Conservation (phyloP, 2,329 filamentous ascomycete species). For the Aureobasidium sp. region DNA sequence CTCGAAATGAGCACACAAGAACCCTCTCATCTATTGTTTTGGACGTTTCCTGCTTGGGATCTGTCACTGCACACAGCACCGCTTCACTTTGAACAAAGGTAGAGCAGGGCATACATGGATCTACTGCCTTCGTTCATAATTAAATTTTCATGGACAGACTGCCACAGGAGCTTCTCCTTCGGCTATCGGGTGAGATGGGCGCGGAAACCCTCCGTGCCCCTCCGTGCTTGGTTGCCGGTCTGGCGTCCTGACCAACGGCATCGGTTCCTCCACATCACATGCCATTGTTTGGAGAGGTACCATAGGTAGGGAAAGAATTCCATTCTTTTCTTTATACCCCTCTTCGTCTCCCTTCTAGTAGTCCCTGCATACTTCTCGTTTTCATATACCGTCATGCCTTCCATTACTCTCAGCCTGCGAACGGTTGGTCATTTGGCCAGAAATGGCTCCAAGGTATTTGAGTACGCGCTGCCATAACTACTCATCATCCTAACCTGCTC, state of each 20-base stretch:
- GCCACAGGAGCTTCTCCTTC: background rate
- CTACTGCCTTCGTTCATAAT: no score
- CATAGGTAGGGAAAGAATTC: background rate
- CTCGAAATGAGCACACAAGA: background rate
- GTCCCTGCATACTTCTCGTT: background rate
- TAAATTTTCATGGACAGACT: background rate
- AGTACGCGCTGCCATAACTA: background rate
- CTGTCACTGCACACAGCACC: background rate
- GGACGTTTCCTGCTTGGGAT: background rate
- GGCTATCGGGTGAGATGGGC: background rate
- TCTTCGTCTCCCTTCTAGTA: background rate
- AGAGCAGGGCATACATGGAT: background rate
- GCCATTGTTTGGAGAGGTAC: slow-evolving; percentile 4
- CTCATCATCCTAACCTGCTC: background rate
- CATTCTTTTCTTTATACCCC: background rate
- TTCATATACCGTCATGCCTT: slow-evolving; percentile 9
- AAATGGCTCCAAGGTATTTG: slow-evolving; percentile 19
- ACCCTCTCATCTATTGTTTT: background rate
- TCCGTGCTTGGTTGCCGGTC: slow-evolving; percentile 2
- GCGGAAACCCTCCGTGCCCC: slow-evolving; percentile 7
- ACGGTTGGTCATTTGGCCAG: slow-evolving; percentile 21
- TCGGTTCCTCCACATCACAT: slow-evolving; percentile 17
- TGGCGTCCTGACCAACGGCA: slow-evolving; percentile 3
- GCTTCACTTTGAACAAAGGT: background rate
- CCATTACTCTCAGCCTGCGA: slow-evolving; percentile 20